Evolutionary conservation across 2,329 filamentous ascomycete genomes (phyloP), one percentile per base, ranked within the genome.

Genomic region (Penicillium janthinellum): DNA sequence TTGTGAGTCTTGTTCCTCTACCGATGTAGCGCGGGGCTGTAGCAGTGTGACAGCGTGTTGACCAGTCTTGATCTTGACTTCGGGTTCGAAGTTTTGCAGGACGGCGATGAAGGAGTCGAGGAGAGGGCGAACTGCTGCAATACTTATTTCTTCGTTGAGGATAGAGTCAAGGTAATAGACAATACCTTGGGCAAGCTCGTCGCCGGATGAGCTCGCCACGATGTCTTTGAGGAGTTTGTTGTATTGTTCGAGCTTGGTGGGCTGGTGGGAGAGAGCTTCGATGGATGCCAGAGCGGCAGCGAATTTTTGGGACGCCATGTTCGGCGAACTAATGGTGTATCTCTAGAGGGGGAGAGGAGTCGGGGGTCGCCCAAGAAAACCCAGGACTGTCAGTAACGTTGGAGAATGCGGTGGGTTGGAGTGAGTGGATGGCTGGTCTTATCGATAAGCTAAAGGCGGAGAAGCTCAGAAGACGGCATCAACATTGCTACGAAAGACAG

Each of bases 1-100:
- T 47, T 86, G 82, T 5, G 90, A 90, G 69, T 90, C 87, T 75
- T 96, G 92, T 75, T 98, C 93, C 76, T 95, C 88, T 71, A 92
- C 95, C 1, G 89, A 90, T 73, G 90, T 77, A 77, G 88, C 84
- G 62, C 86, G 85, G 75, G 89, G 77, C 73, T 83, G 75, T 54
- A 97, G 84, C 45, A 87, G 81, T 53, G 83, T 79, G 44, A 96
- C 84, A n/a, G 91, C 85, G 72, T 90, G 86, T 69, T 86, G 83
- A 68, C 90, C 92, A 49, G 92, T 89, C 65, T 88, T 85, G 69
- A 96, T 89, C 78, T 89, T 89, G 62, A 88, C 80, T 60, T 90
- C 86, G 15, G 78, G 58, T 14, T 72, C 68, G 57, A 79, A 73
- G 66, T 86, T 83, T 39, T 83, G 75, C 58, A 92, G 80, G 20